phyloP scores from a whole-genome alignment of 73 alveolate species.

The Tetrahymena malaccensis region DNA sequence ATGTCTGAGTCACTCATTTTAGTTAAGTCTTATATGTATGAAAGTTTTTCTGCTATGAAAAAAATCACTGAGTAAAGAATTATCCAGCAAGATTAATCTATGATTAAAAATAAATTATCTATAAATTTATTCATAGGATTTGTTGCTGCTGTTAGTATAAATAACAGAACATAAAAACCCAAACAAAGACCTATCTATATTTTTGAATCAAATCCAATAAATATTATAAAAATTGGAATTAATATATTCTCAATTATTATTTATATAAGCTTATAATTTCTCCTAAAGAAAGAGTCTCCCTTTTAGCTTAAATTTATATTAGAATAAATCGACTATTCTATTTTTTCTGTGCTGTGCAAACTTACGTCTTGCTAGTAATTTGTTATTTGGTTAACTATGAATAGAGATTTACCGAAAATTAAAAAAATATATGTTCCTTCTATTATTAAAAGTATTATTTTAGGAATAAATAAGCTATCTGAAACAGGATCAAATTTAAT shows the following conservation, averaged over 20 bases:
- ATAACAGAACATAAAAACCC: background rate
- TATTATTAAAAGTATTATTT: background rate
- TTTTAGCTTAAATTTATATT: background rate
- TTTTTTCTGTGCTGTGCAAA: background rate
- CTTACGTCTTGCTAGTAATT: background rate
- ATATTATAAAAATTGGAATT: background rate
- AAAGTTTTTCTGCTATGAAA: background rate
- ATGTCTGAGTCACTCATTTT: background rate
- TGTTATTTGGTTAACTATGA: background rate
- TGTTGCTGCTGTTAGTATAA: background rate
- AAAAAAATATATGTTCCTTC: background rate
- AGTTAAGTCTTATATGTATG: background rate
- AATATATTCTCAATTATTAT: background rate
- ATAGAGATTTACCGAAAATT: background rate
- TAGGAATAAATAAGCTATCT: background rate
- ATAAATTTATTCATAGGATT: background rate
- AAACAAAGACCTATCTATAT: background rate
- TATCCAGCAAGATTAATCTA: background rate
- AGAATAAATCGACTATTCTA: background rate
- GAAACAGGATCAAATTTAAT: background rate
- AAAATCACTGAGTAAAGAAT: background rate
- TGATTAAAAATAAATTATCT: background rate
- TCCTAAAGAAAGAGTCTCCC: background rate
- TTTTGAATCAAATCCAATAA: background rate
- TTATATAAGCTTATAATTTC: background rate